Evolutionary conservation across 78 protist genomes (phyloP).

Genomic region (Isochrysis galbana): DNA sequence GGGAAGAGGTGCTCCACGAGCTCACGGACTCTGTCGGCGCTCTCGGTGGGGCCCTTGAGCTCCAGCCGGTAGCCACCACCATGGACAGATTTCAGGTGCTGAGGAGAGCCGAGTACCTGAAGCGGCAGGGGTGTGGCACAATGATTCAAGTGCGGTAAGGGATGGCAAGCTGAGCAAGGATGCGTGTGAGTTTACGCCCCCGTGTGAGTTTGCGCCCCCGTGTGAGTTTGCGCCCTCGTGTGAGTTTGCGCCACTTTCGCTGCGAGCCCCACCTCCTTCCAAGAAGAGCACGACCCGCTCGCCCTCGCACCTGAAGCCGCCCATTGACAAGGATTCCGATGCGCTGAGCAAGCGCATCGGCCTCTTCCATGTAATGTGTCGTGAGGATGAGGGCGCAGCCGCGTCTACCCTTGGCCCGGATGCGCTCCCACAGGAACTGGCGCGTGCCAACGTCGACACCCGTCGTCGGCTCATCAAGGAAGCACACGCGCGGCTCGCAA

Average conservation of each 20-base stretch:
- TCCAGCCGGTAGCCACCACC: conserved; percentile 72
- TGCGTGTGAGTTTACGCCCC: too few species aligned
- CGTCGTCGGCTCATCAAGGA: conserved; percentile 68
- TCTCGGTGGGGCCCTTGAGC: background rate
- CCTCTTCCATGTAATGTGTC: conserved; percentile 67
- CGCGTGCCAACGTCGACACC: conserved; percentile 46
- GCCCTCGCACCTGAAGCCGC: too few species aligned
- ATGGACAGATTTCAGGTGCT: conserved; percentile 69
- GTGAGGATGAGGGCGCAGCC: conserved; percentile 42
- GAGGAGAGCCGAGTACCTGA: conserved; percentile 65
- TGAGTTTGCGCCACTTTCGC: too few species aligned
- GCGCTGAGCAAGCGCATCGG: conserved; percentile 62
- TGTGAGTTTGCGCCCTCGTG: too few species aligned
- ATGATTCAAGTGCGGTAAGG: too few species aligned
- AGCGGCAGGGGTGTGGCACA: too few species aligned
- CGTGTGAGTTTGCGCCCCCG: too few species aligned
- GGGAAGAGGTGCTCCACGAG: background rate
- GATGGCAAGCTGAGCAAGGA: too few species aligned
- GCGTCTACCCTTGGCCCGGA: background rate
- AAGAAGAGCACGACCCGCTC: too few species aligned
- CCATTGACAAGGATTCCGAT: conserved; percentile 81
- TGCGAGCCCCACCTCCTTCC: too few species aligned
- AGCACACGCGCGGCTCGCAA: conserved; percentile 4
- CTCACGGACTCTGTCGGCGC: background rate
- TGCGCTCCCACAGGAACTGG: conserved; percentile 41